Evolutionary conservation across 306 rosid genomes (phyloP).

Genomic region (Neltuma alba): DNA sequence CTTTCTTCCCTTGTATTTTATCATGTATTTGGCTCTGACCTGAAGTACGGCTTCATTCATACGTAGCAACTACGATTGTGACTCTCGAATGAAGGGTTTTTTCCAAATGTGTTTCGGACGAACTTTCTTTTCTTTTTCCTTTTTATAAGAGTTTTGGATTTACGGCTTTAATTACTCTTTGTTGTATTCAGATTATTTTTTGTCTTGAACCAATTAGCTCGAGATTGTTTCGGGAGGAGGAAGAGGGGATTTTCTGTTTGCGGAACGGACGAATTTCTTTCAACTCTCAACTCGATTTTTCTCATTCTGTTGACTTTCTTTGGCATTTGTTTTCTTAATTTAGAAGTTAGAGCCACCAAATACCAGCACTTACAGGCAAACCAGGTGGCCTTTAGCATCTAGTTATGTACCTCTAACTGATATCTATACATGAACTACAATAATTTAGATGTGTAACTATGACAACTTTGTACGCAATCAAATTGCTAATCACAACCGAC

Average conservation of each 20-base stretch:
- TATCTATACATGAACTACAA: background rate
- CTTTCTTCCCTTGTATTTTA: slow-evolving; percentile 8
- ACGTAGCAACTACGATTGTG: background rate
- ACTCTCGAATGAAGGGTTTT: background rate
- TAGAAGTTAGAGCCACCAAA: background rate
- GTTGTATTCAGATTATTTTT: slow-evolving; percentile 16
- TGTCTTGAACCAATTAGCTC: background rate
- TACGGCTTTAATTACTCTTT: slow-evolving; percentile 27
- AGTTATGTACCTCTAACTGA: background rate
- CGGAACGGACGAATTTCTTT: background rate
- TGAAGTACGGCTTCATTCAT: slow-evolving; percentile 23
- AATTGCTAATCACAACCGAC: background rate
- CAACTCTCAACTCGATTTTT: background rate
- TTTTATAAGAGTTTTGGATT: background rate
- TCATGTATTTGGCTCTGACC: slow-evolving; percentile 19
- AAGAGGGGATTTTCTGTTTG: background rate
- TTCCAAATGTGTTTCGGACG: background rate
- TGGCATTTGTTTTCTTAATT: background rate
- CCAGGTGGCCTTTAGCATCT: background rate
- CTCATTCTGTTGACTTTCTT: background rate
- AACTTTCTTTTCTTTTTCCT: background rate
- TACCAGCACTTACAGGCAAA: background rate
- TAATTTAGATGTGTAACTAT: background rate
- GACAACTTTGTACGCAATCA: background rate
- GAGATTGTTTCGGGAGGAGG: background rate